Percentiles rank a stretch among this genome's conserved stretches.
Evolutionary conservation across 768 basidiomycete species (phyloP).

Genomic region (Infundibulicybe gibba): DNA sequence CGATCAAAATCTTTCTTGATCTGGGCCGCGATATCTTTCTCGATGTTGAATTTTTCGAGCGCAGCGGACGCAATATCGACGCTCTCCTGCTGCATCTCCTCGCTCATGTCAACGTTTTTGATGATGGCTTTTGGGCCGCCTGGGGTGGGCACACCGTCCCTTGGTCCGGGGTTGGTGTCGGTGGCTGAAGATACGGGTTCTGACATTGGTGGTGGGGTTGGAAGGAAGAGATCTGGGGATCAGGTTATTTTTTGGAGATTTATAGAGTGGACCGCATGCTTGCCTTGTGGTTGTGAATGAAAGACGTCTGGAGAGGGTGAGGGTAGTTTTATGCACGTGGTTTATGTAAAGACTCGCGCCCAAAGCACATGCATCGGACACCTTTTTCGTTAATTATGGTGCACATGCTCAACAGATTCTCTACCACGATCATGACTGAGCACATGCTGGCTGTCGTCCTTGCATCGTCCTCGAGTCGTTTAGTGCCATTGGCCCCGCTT

Average conservation of each 20-base stretch:
- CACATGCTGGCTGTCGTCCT: no score
- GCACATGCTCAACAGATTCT: no score
- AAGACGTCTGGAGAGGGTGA: constrained; percentile 3
- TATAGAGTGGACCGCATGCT: constrained; percentile 2
- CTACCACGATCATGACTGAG: no score
- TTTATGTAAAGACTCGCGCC: neutral
- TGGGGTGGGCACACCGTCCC: constrained; percentile 31
- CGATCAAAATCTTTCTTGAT: constrained; percentile 99
- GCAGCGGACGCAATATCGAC: constrained; percentile 85
- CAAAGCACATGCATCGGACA: no score
- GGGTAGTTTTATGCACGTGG: constrained; percentile 3
- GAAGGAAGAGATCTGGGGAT: constrained; percentile 3
- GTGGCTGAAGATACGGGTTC: constrained; percentile 52
- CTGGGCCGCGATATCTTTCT: constrained; percentile 97
- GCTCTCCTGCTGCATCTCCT: constrained; percentile 94
- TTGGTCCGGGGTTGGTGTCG: constrained; percentile 42
- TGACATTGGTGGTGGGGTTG: constrained; percentile 43
- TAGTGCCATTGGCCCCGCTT: no score
- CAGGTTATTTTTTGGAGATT: constrained; percentile 9
- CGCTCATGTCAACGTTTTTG: constrained; percentile 95
- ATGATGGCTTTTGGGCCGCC: constrained; percentile 79
- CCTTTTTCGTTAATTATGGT: no score
- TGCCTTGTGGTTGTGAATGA: constrained; percentile 10
- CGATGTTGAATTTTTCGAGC: constrained; percentile 88
- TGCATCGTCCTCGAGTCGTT: no score